phyloP scores from a whole-genome alignment of 2,329 filamentous ascomycete genomes.

The Sclerotinia nivalis region DNA sequence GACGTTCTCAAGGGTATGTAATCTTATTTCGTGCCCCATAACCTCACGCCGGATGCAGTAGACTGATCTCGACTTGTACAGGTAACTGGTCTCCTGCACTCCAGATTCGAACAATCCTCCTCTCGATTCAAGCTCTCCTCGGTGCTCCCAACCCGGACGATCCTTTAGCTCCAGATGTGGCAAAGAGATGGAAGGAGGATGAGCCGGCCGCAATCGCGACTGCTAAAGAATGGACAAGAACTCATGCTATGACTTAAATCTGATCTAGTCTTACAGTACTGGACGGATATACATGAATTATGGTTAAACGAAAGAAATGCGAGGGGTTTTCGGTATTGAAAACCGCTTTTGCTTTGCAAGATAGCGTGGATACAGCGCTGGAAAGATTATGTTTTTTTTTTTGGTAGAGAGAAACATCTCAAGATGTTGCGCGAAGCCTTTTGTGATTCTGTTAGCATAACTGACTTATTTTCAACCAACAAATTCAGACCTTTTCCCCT shows the following conservation, averaged over 20 bases:
- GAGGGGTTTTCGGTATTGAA: neutral
- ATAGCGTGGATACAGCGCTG: neutral
- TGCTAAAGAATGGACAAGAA: conserved; percentile 82
- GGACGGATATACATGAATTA: neutral
- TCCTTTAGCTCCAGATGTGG: conserved; percentile 95
- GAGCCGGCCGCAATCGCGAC: conserved; percentile 90
- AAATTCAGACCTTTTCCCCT: neutral
- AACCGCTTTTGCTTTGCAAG: neutral
- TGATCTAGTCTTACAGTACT: neutral
- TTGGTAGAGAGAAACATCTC: conserved; percentile 15
- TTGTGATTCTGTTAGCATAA: conserved; percentile 9
- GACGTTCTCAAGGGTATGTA: conserved; percentile 91
- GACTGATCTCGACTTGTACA: conserved; percentile 44
- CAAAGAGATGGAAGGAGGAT: conserved; percentile 97
- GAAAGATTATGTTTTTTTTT: neutral
- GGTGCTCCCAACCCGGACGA: conserved; percentile 97
- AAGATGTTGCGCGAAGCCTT: conserved; percentile 1
- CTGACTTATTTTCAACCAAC: neutral
- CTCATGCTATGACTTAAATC: conserved; percentile 41
- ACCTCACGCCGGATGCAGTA: neutral
- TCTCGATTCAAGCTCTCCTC: conserved; percentile 95
- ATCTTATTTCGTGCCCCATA: neutral
- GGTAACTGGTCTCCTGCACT: conserved; percentile 99
- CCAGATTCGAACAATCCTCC: conserved; percentile 96
- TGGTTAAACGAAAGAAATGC: conserved; percentile 17